Conservation (phyloP, 805 yeast genomes). For the Starmerella riodocensis region DNA sequence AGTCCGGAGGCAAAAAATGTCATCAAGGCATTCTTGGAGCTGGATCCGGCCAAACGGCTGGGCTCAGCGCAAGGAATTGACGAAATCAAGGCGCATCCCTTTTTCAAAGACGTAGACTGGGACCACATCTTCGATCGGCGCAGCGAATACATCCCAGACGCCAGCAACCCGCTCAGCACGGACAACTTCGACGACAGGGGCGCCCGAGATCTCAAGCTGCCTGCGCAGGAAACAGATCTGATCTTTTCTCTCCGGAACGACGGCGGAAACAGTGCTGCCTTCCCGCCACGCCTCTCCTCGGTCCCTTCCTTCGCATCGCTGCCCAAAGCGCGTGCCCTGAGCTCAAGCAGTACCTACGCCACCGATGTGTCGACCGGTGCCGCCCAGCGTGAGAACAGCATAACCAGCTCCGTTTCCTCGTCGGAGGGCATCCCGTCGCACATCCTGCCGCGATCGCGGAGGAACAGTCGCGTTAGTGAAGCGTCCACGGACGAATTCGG, state of each 20-base stretch:
- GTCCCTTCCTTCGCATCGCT: background rate
- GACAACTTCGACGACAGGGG: conserved; percentile 89
- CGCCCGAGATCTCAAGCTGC: conserved; percentile 35
- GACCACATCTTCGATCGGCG: conserved; percentile 57
- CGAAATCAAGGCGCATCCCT: conserved; percentile 70
- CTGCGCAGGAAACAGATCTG: conserved; percentile 13
- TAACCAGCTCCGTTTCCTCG: background rate
- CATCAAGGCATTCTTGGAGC: conserved; percentile 45
- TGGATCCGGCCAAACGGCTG: conserved; percentile 53
- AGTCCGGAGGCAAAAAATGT: conserved; percentile 64
- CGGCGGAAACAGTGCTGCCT: background rate
- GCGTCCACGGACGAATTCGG: conserved; percentile 48
- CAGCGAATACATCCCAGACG: conserved; percentile 62
- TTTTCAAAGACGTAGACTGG: conserved; percentile 65
- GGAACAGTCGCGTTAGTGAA: conserved; percentile 12
- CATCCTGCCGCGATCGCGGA: conserved; percentile 4
- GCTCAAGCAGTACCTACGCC: background rate
- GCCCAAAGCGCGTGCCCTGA: background rate
- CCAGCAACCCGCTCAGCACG: conserved; percentile 71
- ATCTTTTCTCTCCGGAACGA: conserved; percentile 4
- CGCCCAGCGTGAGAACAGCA: background rate
- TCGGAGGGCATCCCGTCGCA: background rate
- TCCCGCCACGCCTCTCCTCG: background rate
- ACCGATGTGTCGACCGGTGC: background rate
- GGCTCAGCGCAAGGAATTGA: conserved; percentile 58